Base-by-base conservation (phyloP, 805 yeast genomes). In the Maudiozyma serrabonitensis region DNA sequence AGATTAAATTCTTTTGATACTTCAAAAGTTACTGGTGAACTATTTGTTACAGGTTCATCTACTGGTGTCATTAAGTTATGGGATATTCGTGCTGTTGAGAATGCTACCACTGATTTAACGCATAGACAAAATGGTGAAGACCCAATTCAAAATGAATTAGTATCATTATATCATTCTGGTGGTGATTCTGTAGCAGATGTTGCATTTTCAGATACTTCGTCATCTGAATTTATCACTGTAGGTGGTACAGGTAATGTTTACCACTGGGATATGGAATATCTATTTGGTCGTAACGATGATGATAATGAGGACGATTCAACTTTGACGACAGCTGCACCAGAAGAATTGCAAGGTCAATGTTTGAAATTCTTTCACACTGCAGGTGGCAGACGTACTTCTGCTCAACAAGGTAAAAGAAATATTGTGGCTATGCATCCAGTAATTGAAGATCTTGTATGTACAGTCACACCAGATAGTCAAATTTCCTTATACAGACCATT, bases 231-330 rank as follows among this genome's bases (percentile, higher is more conserved):
- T 43, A 40, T 64, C 16, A 58, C 68, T 7, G 64, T 64, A 15
- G 68, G 69, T 35, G 59, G 58, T 16, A 53, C 61, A 8, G 69
- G 68, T 25, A 62, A 62, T 42, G 62, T 65, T 7, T 63, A 65
- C 50, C 69, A 65, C 25, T 65, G 69, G 69, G 64, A 64, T 48
- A 47, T 62, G 37, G 74, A 70, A 52, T 69, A 56, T 39, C 66
- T 62, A 43, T 66, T 65, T 25, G 72, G 73, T 28, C 76, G 70
- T 31, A 75, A 72, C 31, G 75, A 67, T 9, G 78, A 71, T 18
- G 74, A 69, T 16, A 71, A 63, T 25, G 75, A 68, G n/a, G 73
- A 69, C 5, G 66, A 60, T 23, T 21, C 26, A 11, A 38, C 35
- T n/a, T n/a, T n/a, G 23, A 48, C 39, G 18, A n/a, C 34, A 15